A percentile compares a stretch with the other conserved stretches of the same genome.
Conservation (phyloP, 1,284 basidiomycete species). For the Puccinia hordei region DNA sequence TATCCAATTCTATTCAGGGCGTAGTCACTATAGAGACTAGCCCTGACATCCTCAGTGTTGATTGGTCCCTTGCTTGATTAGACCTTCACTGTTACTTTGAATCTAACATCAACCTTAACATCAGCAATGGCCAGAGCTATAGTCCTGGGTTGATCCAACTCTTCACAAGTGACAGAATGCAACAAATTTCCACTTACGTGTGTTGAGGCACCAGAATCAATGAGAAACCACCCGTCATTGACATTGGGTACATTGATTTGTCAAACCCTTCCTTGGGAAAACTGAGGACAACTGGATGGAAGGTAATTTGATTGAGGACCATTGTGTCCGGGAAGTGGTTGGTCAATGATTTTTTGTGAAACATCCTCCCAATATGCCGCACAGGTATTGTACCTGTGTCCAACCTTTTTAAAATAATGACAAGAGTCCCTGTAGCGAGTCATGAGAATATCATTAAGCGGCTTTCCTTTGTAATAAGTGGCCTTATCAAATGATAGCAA, state of each 20-base stretch:
- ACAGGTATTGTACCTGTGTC: slow-evolving; percentile 11
- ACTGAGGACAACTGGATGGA: background rate
- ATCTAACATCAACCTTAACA: background rate
- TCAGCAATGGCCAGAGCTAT: background rate
- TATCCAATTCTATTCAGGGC: background rate
- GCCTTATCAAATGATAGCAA: background rate
- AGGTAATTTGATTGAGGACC: background rate
- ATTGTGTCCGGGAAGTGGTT: background rate
- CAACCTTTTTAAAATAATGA: background rate
- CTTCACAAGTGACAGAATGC: background rate
- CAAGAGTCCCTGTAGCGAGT: background rate
- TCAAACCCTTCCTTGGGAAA: background rate
- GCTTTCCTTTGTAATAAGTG: background rate
- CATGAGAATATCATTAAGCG: background rate
- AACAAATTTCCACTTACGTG: no score
- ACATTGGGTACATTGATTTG: background rate
- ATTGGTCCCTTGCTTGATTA: no score
- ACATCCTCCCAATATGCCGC: background rate
- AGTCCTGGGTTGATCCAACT: background rate
- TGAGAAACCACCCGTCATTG: background rate
- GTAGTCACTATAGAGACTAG: no score
- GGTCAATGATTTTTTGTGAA: background rate
- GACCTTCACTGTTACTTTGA: background rate
- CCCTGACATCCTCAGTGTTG: no score
- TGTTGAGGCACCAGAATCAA: slow-evolving; percentile 5